phyloP scores from a whole-genome alignment of 352 stramenopile species.

The Globisporangium camurandrum region DNA sequence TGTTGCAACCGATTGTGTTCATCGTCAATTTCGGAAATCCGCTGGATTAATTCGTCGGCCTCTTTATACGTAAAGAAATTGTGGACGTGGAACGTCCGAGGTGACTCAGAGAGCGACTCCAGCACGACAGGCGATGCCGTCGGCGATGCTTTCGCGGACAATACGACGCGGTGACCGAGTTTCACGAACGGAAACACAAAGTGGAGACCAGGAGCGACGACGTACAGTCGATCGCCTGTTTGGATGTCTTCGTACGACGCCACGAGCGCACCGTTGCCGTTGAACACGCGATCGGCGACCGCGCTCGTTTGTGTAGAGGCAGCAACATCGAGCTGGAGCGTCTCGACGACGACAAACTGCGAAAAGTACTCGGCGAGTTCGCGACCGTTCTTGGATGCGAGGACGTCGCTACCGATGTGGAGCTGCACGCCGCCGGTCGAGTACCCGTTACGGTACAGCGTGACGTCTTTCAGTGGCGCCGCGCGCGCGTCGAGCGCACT shows the following conservation, averaged over 20 bases:
- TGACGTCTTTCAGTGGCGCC: conserved; percentile 52
- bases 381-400: conserved; percentile 33
- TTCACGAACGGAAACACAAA: conserved; percentile 82
- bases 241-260: conserved; percentile 45
- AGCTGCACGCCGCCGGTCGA: conserved; percentile 70
- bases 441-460: conserved; percentile 74
- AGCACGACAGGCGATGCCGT: conserved; percentile 57
- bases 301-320: neutral
- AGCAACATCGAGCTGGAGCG: conserved; percentile 14
- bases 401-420: conserved; percentile 46
- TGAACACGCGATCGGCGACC: conserved; percentile 68
- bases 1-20: conserved; percentile 76
- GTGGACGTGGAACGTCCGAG: conserved; percentile 79
- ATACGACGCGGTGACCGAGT: conserved; percentile 59
- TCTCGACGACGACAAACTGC: conserved; percentile 73
- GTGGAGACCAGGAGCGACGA: conserved; percentile 57
- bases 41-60: conserved; percentile 70
- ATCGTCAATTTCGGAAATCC: conserved; percentile 78
- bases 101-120: conserved; percentile 71
- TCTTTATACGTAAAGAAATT: conserved; percentile 85
- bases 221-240: conserved; percentile 52
- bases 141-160: conserved; percentile 43
- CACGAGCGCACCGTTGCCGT: conserved; percentile 47
- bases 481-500: conserved; percentile 21
- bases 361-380: conserved; percentile 76